Evolutionary conservation across 257 asterid species (phyloP).

Genomic region (Solanum sejunctum): DNA sequence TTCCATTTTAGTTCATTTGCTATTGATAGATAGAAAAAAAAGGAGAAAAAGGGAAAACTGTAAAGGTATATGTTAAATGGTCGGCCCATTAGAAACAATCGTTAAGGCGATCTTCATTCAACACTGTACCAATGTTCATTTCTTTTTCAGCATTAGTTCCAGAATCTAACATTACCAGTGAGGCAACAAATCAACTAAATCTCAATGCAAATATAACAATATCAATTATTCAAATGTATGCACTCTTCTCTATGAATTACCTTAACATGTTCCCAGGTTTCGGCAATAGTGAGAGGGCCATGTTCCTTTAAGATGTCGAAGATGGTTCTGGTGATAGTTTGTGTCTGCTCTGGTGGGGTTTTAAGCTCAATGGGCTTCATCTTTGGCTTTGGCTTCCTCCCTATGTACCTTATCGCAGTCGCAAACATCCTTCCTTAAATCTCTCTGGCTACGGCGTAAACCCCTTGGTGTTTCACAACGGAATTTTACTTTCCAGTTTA

Average conservation of each 20-base stretch:
- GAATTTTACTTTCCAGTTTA: background rate
- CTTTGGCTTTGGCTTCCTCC: conserved; percentile 78
- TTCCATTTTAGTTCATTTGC: background rate
- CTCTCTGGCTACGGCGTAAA: background rate
- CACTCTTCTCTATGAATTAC: conserved; percentile 14
- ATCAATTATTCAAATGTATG: background rate
- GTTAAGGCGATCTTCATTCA: background rate
- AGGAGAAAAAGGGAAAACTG: background rate
- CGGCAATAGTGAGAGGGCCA: conserved; percentile 72
- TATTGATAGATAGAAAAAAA: no score
- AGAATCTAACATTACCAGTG: background rate
- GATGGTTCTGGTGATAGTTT: conserved; percentile 71
- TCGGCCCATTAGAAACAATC: no score
- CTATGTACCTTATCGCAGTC: conserved; percentile 59
- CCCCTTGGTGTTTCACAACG: background rate
- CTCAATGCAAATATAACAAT: background rate
- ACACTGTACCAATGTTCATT: background rate
- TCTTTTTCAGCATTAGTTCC: background rate
- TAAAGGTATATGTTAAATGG: no score
- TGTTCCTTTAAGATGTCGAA: conserved; percentile 82
- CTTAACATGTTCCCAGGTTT: conserved; percentile 92
- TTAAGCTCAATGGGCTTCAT: conserved; percentile 85
- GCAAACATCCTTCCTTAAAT: conserved; percentile 43
- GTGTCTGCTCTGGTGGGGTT: conserved; percentile 88
- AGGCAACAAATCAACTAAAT: background rate